Evolutionary conservation across 78 protist genomes (phyloP), one percentile per base, ranked within the genome.

Genomic region (Monocercomonoides exilis): DNA sequence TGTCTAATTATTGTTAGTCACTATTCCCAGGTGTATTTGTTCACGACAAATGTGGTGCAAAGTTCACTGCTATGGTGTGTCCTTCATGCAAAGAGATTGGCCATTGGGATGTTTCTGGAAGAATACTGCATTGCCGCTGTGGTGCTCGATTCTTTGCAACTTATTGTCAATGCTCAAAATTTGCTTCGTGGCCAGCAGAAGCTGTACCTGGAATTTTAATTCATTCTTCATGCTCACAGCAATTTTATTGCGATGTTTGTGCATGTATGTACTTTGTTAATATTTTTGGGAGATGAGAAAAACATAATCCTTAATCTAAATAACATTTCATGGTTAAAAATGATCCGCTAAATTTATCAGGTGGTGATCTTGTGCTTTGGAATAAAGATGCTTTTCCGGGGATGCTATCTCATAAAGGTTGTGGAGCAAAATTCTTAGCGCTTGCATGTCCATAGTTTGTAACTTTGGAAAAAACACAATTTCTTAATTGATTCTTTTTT

Each of bases 171-270:
- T 54, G 70, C 21, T 11, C 38, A 54, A 54, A 54, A 54, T 54
- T 54, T 54, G 70, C 70, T 54, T 54, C 70, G 70, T 54, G 70
- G 70, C 70, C 11, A 54, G 70, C 70, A 54, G 70, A 54, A 54
- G 70, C 70, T 54, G 70, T 54, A 11, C 70, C 70, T 29, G 70
- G 70, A 54, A 54, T 54, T 54, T 21, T 54, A 54, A 21, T 54
- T 54, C 70, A 54, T 54, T 54, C 70, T 11, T 29, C 38, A 11
- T 54, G 70, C 21, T 11, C 38, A 54, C 38, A 54, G 21, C 70
- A 54, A 21, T 54, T 29, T 21, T 54, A 54, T 54, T 54, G 70
- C 21, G 70, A 54, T 21, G 70, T 54, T 21, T 54, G 70, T 54
- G 38, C 70, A 54, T 54, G 70, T 54, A 54, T 54, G 70, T 54